A percentile compares a stretch with the other conserved stretches of the same genome.
These are phyloP conservation scores for Crassisporium funariophilum DNA, from an alignment of 768 basidiomycete genomes.

Conservation along the genomic window DNA sequence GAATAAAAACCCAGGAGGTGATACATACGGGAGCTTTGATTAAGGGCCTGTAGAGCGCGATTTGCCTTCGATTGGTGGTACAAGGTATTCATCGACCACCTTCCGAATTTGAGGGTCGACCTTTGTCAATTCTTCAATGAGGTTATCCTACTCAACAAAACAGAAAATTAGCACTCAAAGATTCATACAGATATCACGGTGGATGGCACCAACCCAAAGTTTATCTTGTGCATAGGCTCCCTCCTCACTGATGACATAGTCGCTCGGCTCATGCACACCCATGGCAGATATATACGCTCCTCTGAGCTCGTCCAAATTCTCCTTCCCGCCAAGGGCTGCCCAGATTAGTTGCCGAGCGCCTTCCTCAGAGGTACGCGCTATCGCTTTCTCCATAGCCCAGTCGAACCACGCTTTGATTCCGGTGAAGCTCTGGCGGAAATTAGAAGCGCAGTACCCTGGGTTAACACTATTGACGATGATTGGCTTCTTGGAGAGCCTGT, in stretches of 20 bases:
- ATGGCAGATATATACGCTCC: constrained; percentile 32
- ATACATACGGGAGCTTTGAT: too few relatives aligned
- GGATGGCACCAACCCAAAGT: too few relatives aligned
- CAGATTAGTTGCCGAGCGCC: constrained; percentile 38
- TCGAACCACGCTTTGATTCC: constrained; percentile 16
- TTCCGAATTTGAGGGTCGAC: constrained; percentile 15
- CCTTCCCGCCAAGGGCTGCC: constrained; percentile 29
- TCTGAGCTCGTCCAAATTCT: constrained; percentile 20
- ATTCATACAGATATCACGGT: too few relatives aligned
- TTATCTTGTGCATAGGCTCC: constrained; percentile 27
- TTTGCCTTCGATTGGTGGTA: too few relatives aligned
- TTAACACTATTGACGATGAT: constrained; percentile 41
- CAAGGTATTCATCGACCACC: constrained; percentile 18
- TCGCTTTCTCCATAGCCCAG: constrained; percentile 30
- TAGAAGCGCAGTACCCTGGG: constrained; percentile 47
- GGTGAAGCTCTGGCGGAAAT: constrained; percentile 27
- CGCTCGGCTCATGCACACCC: constrained; percentile 30
- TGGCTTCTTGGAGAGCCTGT: constrained; percentile 27
- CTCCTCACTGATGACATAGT: constrained; percentile 28
- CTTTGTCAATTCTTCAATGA: constrained; percentile 15
- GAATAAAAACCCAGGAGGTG: too few relatives aligned
- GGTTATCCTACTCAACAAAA: neutral
- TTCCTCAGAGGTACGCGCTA: constrained; percentile 41
- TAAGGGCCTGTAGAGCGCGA: too few relatives aligned
- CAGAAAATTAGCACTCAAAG: neutral